phyloP scores from a whole-genome alignment of 2,329 filamentous ascomycete species.

The Colletotrichum abscissum region DNA sequence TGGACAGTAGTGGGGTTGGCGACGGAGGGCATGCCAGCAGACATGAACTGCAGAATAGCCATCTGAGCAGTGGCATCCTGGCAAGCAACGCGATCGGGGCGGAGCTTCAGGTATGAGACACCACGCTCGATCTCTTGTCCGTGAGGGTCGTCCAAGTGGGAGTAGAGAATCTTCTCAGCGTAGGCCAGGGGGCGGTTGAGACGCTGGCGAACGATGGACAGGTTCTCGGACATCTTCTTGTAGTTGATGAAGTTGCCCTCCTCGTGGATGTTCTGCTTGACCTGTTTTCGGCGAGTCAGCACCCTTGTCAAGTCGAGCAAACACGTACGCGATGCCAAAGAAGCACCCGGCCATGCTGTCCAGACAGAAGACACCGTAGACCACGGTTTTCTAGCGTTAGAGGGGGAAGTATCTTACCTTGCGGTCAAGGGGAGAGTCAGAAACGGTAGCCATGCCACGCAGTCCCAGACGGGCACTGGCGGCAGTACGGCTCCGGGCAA shows the following conservation, averaged over 20 bases:
- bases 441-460: conserved; percentile 84
- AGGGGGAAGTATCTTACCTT: conserved; percentile 70
- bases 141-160: conserved; percentile 9
- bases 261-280: conserved; percentile 98
- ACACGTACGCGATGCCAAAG: neutral
- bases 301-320: neutral
- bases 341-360: neutral
- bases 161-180: conserved; percentile 26
- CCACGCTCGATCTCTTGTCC: conserved; percentile 13
- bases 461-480: conserved; percentile 68
- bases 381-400: too few species aligned
- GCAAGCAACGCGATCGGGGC: conserved; percentile 29
- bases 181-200: conserved; percentile 73
- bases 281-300: conserved; percentile 49
- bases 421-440: conserved; percentile 86
- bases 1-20: conserved; percentile 34
- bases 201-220: conserved; percentile 87
- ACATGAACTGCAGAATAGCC: conserved; percentile 37
- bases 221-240: conserved; percentile 99
- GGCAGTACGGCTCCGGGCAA: conserved; percentile 70
- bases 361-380: too few species aligned
- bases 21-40: conserved; percentile 23
- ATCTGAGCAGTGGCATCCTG: conserved; percentile 36
- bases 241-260: conserved; percentile 99
- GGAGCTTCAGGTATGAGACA: conserved; percentile 20